Evolutionary conservation across 768 basidiomycete species (phyloP).

Genomic region (Podaxis carcinomalis): DNA sequence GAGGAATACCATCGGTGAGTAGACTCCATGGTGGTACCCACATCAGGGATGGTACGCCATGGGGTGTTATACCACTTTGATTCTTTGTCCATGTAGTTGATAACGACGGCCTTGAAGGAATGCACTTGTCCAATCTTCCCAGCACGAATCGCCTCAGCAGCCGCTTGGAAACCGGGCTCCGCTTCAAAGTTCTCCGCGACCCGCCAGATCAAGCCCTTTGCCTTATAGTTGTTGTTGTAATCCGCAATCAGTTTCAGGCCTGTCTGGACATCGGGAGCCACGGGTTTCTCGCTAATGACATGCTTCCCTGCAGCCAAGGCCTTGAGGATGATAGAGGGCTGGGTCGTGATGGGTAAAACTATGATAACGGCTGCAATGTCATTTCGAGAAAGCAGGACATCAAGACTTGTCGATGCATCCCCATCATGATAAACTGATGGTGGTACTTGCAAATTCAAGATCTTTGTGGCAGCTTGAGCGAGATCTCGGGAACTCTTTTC

Average conservation of each 20-base stretch:
- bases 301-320: conserved; percentile 77
- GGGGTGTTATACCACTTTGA: conserved; percentile 78
- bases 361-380: conserved; percentile 76
- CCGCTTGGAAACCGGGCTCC: conserved; percentile 52
- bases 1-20: conserved; percentile 6
- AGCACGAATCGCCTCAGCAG: conserved; percentile 42
- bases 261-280: conserved; percentile 63
- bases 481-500: conserved; percentile 52
- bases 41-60: conserved; percentile 82
- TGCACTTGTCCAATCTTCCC: conserved; percentile 71
- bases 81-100: conserved; percentile 53
- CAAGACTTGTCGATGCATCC: conserved; percentile 40
- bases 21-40: conserved; percentile 29
- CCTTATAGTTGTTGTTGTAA: conserved; percentile 62
- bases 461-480: conserved; percentile 38
- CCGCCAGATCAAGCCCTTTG: conserved; percentile 71
- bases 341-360: conserved; percentile 70
- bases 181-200: conserved; percentile 77
- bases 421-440: conserved; percentile 58
- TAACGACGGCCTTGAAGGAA: conserved; percentile 56
- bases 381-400: conserved; percentile 57
- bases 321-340: conserved; percentile 63
- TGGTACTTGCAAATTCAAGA: conserved; percentile 33
- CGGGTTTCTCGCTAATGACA: conserved; percentile 86
- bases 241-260: conserved; percentile 61